A percentile compares a stretch with the other conserved stretches of the same genome.
phyloP scores from a whole-genome alignment of 495 filamentous ascomycete species.

The Penicillium egyptiacum region DNA sequence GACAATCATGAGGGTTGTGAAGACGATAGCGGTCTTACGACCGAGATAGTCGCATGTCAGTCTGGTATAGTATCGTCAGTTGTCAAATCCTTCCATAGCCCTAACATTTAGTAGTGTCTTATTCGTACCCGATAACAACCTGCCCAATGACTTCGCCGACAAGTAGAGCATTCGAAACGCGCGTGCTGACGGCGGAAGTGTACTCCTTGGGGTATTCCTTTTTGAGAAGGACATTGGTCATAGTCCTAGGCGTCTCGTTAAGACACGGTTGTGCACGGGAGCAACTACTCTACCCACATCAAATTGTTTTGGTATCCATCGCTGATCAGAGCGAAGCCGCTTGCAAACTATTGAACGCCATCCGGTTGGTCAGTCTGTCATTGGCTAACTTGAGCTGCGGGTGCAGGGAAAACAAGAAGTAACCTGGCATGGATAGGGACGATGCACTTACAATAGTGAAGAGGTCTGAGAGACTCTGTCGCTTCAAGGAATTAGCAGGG shows the following conservation, averaged over 20 bases:
- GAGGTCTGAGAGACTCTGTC: slow-evolving; percentile 45
- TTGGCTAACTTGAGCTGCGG: background rate
- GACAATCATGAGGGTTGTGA: slow-evolving; percentile 52
- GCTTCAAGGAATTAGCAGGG: slow-evolving; percentile 23
- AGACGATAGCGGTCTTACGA: slow-evolving; percentile 53
- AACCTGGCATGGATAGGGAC: background rate
- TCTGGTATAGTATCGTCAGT: slow-evolving; percentile 11
- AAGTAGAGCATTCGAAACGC: slow-evolving; percentile 54
- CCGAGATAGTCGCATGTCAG: slow-evolving; percentile 54
- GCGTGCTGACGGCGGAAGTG: slow-evolving; percentile 45
- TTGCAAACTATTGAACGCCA: slow-evolving; percentile 33
- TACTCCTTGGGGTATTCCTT: slow-evolving; percentile 48
- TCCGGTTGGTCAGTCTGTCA: background rate
- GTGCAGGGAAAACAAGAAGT: background rate
- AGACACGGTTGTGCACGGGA: background rate
- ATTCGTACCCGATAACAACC: slow-evolving; percentile 43
- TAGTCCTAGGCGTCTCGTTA: slow-evolving; percentile 35
- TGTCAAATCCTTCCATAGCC: background rate
- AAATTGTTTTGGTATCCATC: slow-evolving; percentile 56
- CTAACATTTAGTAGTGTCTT: background rate
- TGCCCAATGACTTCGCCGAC: slow-evolving; percentile 56
- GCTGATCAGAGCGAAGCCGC: slow-evolving; percentile 52
- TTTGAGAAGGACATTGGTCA: slow-evolving; percentile 52
- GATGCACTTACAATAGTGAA: slow-evolving; percentile 45
- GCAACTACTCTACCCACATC: slow-evolving; percentile 31